Conservation (phyloP, 495 filamentous ascomycete genomes). For the Aspergillus kassunensis region DNA sequence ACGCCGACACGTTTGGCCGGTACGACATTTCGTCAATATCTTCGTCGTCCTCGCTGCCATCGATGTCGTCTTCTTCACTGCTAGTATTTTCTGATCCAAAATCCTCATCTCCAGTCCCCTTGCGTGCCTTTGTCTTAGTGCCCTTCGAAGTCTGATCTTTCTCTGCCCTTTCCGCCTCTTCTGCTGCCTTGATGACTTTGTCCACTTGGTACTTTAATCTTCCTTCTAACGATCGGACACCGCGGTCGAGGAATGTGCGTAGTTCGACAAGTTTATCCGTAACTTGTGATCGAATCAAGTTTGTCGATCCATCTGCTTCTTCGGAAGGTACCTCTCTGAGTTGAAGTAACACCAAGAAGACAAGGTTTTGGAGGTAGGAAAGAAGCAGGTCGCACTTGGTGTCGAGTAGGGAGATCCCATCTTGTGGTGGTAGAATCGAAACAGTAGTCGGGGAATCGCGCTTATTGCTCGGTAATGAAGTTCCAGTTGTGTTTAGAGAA, state of each 20-base stretch:
- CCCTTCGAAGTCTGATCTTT: constrained; percentile 23
- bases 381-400: constrained; percentile 93
- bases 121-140: constrained; percentile 27
- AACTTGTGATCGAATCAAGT: constrained; percentile 51
- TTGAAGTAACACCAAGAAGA: constrained; percentile 82
- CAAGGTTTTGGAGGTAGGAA: constrained; percentile 90
- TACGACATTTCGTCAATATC: constrained; percentile 62
- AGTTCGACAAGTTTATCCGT: constrained; percentile 82
- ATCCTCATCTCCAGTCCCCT: constrained; percentile 20
- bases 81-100: constrained; percentile 8
- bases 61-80: constrained; percentile 39
- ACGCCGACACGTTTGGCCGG: constrained; percentile 61
- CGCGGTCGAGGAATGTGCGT: constrained; percentile 83
- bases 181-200: constrained; percentile 81
- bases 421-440: constrained; percentile 59
- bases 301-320: constrained; percentile 13
- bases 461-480: constrained; percentile 54
- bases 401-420: constrained; percentile 92
- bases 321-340: constrained; percentile 54
- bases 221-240: constrained; percentile 81
- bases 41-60: constrained; percentile 37
- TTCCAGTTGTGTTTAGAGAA: constrained; percentile 56
- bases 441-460: constrained; percentile 33
- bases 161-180: constrained; percentile 58
- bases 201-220: constrained; percentile 84